Evolutionary conservation across 2,329 filamentous ascomycete genomes (phyloP).

Genomic region (Helminthosporium solani): DNA sequence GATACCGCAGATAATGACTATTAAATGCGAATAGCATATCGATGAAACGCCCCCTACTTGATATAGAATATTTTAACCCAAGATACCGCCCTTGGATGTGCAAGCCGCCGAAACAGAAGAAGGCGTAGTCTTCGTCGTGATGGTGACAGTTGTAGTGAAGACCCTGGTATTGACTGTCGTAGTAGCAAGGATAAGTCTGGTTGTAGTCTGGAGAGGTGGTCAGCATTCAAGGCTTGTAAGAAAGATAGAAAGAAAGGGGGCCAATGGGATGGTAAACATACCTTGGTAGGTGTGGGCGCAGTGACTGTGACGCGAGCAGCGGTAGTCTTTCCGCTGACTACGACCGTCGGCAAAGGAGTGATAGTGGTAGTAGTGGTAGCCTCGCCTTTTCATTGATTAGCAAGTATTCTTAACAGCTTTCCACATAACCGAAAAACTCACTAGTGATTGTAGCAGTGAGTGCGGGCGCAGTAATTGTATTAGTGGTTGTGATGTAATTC

Average conservation of each 20-base stretch:
- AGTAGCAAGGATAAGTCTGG: constrained; percentile 19
- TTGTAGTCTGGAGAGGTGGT: constrained; percentile 9
- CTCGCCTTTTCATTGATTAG: constrained; percentile 5
- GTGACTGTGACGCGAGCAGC: constrained; percentile 23
- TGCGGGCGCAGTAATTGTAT: constrained; percentile 20
- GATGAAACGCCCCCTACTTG: background rate
- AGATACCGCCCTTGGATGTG: constrained; percentile 18
- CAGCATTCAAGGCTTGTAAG: background rate
- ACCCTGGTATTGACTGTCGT: constrained; percentile 15
- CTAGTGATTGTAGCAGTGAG: constrained; percentile 18
- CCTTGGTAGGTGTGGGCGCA: constrained; percentile 25
- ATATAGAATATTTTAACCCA: constrained; percentile 5
- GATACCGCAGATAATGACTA: no score
- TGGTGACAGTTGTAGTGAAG: constrained; percentile 20
- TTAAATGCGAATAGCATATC: background rate
- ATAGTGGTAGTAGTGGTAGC: constrained; percentile 15
- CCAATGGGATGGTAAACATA: background rate
- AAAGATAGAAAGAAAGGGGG: no score
- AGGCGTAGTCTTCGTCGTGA: constrained; percentile 26
- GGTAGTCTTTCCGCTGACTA: constrained; percentile 20
- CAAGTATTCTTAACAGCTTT: background rate
- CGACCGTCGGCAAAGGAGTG: constrained; percentile 24
- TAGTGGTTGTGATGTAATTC: constrained; percentile 26
- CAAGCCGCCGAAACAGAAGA: constrained; percentile 19
- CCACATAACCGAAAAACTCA: constrained; percentile 3